Evolutionary conservation across 2,329 filamentous ascomycete genomes (phyloP).

Genomic region (Diaporthe velutina): DNA sequence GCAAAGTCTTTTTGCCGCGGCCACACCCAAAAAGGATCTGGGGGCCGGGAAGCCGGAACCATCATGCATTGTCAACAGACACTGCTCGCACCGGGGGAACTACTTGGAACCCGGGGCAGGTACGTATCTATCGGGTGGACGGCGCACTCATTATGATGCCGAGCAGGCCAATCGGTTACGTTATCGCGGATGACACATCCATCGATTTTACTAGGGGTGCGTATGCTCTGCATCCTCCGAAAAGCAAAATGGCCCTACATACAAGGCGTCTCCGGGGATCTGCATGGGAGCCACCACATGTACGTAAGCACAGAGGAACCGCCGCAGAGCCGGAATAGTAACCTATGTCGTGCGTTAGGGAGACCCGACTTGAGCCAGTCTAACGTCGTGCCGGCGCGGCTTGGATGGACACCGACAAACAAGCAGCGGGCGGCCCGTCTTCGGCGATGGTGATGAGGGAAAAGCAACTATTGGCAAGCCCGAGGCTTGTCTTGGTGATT

Average conservation of each 20-base stretch:
- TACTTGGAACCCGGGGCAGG: not conserved
- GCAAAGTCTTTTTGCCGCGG: not conserved
- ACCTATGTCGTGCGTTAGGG: not conserved
- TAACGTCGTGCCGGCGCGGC: not conserved
- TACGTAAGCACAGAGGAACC: slow-evolving; percentile 4
- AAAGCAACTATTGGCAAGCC: slow-evolving; percentile 26
- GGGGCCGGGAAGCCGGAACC: not conserved
- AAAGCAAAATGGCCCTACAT: not conserved
- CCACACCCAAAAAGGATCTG: not conserved
- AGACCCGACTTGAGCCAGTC: not conserved
- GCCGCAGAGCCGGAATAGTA: not conserved
- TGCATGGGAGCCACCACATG: not conserved
- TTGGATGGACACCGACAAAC: not conserved
- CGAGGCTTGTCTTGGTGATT: slow-evolving; percentile 16
- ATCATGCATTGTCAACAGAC: not conserved
- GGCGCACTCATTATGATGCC: not conserved
- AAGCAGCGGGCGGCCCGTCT: not conserved
- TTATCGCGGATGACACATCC: not conserved
- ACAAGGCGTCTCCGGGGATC: not conserved
- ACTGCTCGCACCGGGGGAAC: not conserved
- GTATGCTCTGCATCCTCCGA: not conserved
- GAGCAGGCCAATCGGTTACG: slow-evolving; percentile 10
- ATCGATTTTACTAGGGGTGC: not conserved
- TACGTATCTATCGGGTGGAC: not conserved
- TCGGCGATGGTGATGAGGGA: not conserved